Base-by-base conservation (phyloP, 148 eudicot species). In the Rhododendron mucronatum region DNA sequence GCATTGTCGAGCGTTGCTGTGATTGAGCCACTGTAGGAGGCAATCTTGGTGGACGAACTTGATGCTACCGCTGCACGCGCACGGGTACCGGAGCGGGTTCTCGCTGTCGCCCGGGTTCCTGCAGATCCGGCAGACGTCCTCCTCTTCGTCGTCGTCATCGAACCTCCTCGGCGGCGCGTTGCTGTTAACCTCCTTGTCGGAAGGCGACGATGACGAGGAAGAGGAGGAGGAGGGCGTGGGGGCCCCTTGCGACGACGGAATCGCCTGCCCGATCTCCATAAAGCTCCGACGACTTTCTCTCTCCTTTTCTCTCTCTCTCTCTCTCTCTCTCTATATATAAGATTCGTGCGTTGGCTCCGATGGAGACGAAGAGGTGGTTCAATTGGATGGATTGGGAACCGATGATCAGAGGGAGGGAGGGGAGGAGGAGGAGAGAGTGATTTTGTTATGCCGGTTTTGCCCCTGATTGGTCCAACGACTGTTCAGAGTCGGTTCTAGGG, bases 21-120 rank as follows among this genome's bases (percentile, higher is more conserved):
- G 99, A 92, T 92, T 95, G n/a, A 96, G 98, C 98, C 98, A 96
- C 90, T 96, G 98, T 75, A 96, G 96, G 51, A 96, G 96, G 76
- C 98, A 96, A 88, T 96, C 98, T 87, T 96, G 98, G 82, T 96
- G 98, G 86, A 96, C 98, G 86, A 91, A 96, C 90, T 96, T 96
- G 79, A 96, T 96, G 80, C 98, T 96, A 1, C 98, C 98, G 85
- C 98, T 94, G 89, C 98, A 96, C 7, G 98, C 98, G 85, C 98
- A 96, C 2, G 98, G 98, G 86, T 96, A 96, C 61, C 94, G 90
- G 41, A 96, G 87, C 55, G 98, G 98, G 88, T 94, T 92, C 67
- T 94, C 98, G 41, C 86, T 75, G 8, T 96, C 98, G 7, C 98
- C 98, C 14, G 98, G 93, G 80, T 94, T 96, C 65, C 98, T 87